These are phyloP conservation scores for Sporisorium scitamineum DNA, from an alignment of 1,284 basidiomycete genomes.

Conservation along the genomic window DNA sequence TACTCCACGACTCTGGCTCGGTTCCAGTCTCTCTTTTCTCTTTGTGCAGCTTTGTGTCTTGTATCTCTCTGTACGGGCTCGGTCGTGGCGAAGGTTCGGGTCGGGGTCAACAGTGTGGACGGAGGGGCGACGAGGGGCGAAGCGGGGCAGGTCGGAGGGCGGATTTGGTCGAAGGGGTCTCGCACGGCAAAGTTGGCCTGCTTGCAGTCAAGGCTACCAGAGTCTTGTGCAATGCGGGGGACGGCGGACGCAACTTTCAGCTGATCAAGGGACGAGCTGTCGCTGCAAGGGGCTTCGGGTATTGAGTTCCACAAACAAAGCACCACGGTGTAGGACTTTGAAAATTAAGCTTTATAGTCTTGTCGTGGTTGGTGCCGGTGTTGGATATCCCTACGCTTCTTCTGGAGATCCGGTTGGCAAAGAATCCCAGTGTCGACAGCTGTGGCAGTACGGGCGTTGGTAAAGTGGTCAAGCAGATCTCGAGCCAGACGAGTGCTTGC, in stretches of 20 bases:
- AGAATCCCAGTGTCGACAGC: background rate
- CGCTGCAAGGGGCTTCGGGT: constrained; percentile 27
- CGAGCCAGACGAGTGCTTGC: constrained; percentile 39
- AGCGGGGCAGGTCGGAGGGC: background rate
- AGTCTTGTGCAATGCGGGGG: constrained; percentile 7
- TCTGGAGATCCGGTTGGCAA: constrained; percentile 17
- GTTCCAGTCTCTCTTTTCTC: constrained; percentile 17
- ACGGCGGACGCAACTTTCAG: constrained; percentile 7
- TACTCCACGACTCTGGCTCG: constrained; percentile 1
- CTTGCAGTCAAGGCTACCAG: constrained; percentile 10
- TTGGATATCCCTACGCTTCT: no score
- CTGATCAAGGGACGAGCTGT: constrained; percentile 1
- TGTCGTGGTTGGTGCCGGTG: background rate
- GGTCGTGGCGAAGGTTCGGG: constrained; percentile 7
- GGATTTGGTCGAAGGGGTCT: background rate
- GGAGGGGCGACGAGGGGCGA: background rate
- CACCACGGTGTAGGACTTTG: constrained; percentile 4
- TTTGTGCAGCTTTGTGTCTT: constrained; percentile 1
- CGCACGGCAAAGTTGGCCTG: constrained; percentile 4
- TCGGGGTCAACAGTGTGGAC: constrained; percentile 2
- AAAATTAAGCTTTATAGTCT: background rate
- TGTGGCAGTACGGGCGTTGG: constrained; percentile 2
- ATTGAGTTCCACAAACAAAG: constrained; percentile 33
- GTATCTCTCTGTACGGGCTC: background rate
- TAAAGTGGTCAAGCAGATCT: constrained; percentile 13